Base-by-base conservation (phyloP, 2,329 filamentous ascomycete species). In the Cladobotryum protrusum region DNA sequence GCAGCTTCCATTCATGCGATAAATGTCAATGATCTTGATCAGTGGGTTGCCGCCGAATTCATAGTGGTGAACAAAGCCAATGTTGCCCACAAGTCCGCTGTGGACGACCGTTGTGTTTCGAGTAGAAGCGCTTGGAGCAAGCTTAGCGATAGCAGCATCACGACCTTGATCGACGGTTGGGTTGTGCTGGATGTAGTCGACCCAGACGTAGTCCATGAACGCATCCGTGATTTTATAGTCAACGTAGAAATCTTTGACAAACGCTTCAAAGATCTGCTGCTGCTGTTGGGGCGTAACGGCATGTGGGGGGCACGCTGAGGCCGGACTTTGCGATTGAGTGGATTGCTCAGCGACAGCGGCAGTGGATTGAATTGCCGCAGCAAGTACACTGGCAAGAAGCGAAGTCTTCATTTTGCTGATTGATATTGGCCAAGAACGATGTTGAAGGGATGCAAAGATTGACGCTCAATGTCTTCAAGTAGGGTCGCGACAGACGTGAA, bases 1-100 rank as follows among this genome's bases (percentile, higher is more conserved):
- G 29, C 48, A 50, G 32, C 43, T 50, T 24, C 36, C 36, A 13
- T 50, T 46, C 43, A 46, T 29, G 39, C 48, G 35, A 46, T 50
- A 34, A 1, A 43, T 42, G 15, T 50, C 35, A 17, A 50, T 36
- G 13, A 50, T 46, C 19, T 47, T 47, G 5, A 46, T 40, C 1
- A 32, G 32, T 8, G 35, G 36, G 14, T 12, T 36, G 8, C 24
- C 6, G 2, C 42, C 14, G 2, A 41, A 35, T 1, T 40, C 29
- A 19, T 47, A 34, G 14, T 47, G 48, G 14, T 50, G 24, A 14
- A 42, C 24, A 8, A 29, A 29, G 3, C 43, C 34, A 29, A 46
- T 29, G 3, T 43, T 47, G 5, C 9, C 37, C 6, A 29, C 24
- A 9, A 29, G 24, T 29, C 24, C 24, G 24, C 24, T 29, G 17